These are phyloP conservation scores for Coemansia sp. DNA, from an alignment of 192 early-diverging fungal genomes.

Conservation along the genomic window DNA sequence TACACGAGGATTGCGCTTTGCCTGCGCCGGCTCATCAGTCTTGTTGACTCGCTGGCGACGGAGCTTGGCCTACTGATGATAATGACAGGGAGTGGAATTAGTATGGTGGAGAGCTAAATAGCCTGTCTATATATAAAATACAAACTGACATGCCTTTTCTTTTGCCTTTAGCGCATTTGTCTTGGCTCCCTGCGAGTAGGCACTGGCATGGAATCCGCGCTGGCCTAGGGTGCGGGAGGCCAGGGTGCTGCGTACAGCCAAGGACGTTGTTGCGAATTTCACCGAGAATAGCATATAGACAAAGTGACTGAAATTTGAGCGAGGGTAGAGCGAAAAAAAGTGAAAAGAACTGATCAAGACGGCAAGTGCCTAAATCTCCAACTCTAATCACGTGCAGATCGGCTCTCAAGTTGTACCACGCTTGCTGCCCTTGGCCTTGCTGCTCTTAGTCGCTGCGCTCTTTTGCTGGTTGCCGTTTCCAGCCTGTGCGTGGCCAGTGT, in stretches of 20 bases:
- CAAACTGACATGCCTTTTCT: conserved; percentile 33
- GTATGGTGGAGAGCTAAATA: neutral
- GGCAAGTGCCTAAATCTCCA: neutral
- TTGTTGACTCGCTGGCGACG: conserved; percentile 53
- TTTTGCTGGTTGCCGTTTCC: neutral
- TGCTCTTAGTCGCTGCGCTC: neutral
- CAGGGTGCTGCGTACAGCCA: conserved; percentile 1
- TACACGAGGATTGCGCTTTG: conserved; percentile 39
- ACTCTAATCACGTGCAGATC: neutral
- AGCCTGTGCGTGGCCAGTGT: conserved; percentile 82
- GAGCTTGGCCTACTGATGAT: conserved; percentile 32
- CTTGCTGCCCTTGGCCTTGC: conserved; percentile 6
- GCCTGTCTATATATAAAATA: neutral
- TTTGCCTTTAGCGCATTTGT: conserved; percentile 39
- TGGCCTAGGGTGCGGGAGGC: neutral
- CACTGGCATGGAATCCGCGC: neutral
- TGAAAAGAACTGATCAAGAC: neutral
- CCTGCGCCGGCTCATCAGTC: conserved; percentile 44
- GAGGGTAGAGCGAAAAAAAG: neutral
- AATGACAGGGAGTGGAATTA: neutral
- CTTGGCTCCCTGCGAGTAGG: conserved; percentile 7
- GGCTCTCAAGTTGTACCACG: neutral
- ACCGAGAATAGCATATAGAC: neutral
- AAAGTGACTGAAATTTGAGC: neutral
- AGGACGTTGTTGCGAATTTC: neutral